Base-by-base conservation (phyloP, 2,329 filamentous ascomycete genomes). In the Cryphonectria nitschkei region DNA sequence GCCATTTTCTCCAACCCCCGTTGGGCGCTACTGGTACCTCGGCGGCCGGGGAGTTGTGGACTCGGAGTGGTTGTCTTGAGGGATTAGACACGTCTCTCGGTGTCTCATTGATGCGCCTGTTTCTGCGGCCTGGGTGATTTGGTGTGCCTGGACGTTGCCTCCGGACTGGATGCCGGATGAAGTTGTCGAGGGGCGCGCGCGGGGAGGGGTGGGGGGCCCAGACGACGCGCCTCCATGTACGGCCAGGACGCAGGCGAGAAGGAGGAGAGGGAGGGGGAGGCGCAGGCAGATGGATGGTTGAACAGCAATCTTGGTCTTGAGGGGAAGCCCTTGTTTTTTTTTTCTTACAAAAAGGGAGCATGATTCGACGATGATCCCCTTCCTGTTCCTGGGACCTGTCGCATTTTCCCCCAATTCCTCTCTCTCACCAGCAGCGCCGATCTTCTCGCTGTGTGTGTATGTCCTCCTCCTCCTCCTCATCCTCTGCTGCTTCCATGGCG, bases 41-140 rank as follows among this genome's bases (percentile, higher is more conserved):
- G 69, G 32, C 58, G 34, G 26, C 6, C 32, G 34, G n/a, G 58
- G 32, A 26, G 63, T 50, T 43, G 37, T 11, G 37, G 11, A 39
- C 37, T 11, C 37, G 19, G 43, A 2, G 46, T 19, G 22, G 22
- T 22, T 22, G 37, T 52, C 1, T n/a, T 4, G 58, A 46, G n/a
- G 11, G 11, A n/a, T 43, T n/a, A 11, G 46, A 7, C 46, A 50
- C 2, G 22, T 50, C 46, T n/a, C 46, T 50, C 63, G 32, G 41
- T 43, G 22, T 46, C 66, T 68, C 29, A 70, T 68, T 68, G 69
- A 68, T 52, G 69, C 66, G 60, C 61, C 32, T 64, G 52, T 54
- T 19, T 7, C n/a, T 62, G 37, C 43, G 19, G 4, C 46, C 19
- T n/a, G 54, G 56, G 43, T 6, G 34, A 34, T 3, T 46, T 16